A percentile compares a stretch with the other conserved stretches of the same genome.
Conservation (phyloP, 2,329 filamentous ascomycete species). For the Colletotrichum musicola region DNA sequence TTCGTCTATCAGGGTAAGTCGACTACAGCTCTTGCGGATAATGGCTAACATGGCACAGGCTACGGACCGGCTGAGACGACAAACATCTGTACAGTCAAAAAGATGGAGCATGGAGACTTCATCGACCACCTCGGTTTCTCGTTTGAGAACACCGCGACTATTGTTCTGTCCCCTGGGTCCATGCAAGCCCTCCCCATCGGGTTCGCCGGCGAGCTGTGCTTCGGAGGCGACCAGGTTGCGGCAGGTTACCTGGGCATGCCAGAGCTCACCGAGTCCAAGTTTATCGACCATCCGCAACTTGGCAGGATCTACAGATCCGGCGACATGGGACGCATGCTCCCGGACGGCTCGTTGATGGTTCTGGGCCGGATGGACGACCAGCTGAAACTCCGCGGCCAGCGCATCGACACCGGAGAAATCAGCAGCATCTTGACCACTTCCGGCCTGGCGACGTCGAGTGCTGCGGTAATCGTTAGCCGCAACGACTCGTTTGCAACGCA, state of each 20-base stretch:
- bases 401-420: conserved; percentile 84
- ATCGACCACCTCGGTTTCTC: conserved; percentile 83
- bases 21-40: not conserved
- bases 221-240: conserved; percentile 86
- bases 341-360: conserved; percentile 81
- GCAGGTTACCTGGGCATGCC: conserved; percentile 79
- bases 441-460: conserved; percentile 68
- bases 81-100: conserved; percentile 85
- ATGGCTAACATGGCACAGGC: conserved; percentile 48
- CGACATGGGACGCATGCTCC: conserved; percentile 83
- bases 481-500: conserved; percentile 58
- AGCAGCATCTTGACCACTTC: conserved; percentile 70
- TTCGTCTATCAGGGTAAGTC: conserved; percentile 76
- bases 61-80: conserved; percentile 91
- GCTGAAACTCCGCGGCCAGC: conserved; percentile 83
- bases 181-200: conserved; percentile 74
- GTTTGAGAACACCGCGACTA: conserved; percentile 81
- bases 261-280: conserved; percentile 72
- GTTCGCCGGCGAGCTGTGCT: conserved; percentile 85
- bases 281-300: conserved; percentile 75
- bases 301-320: conserved; percentile 86
- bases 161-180: conserved; percentile 66
- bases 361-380: conserved; percentile 82
- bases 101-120: conserved; percentile 68
- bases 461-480: conserved; percentile 69